phyloP scores from a whole-genome alignment of 331 rosid genomes.

The Rosa hybrid region DNA sequence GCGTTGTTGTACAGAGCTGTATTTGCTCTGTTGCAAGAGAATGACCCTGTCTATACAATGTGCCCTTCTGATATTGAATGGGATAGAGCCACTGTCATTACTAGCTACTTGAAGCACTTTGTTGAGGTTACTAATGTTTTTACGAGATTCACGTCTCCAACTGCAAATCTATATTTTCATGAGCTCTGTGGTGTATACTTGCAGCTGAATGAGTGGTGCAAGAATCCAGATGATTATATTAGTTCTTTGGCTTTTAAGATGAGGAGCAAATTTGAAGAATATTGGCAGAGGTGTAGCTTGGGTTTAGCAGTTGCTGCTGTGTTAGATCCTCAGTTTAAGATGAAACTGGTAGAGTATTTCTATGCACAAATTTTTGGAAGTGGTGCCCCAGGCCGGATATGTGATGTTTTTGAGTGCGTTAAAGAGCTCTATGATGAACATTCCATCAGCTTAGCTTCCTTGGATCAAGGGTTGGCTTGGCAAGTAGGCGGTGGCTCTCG shows the following conservation, averaged over 20 bases:
- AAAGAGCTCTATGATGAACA: constrained; percentile 85
- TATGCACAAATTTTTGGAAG: constrained; percentile 81
- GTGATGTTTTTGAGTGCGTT: constrained; percentile 66
- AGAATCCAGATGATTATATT: constrained; percentile 68
- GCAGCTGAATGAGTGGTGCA: constrained; percentile 91
- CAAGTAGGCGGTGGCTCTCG: constrained; percentile 63
- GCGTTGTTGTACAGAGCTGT: constrained; percentile 80
- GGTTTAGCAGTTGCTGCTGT: constrained; percentile 87
- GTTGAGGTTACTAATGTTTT: constrained; percentile 62
- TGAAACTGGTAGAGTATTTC: constrained; percentile 85
- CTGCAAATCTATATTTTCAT: constrained; percentile 82
- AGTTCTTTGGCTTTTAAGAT: constrained; percentile 64
- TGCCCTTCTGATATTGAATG: constrained; percentile 72
- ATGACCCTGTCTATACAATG: constrained; percentile 48
- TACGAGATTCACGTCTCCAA: constrained; percentile 59
- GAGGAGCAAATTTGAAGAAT: constrained; percentile 85
- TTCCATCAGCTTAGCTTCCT: constrained; percentile 74
- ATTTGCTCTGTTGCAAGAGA: constrained; percentile 69
- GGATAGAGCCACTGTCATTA: constrained; percentile 58
- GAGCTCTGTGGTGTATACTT: constrained; percentile 87
- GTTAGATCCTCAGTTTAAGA: constrained; percentile 92
- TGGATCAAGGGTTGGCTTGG: constrained; percentile 81
- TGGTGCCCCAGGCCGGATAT: constrained; percentile 53
- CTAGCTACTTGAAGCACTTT: constrained; percentile 74
- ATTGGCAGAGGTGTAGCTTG: constrained; percentile 85